Evolutionary conservation across 176 grass and related monocot species (phyloP).

Genomic region (Alopecurus myosuroides): DNA sequence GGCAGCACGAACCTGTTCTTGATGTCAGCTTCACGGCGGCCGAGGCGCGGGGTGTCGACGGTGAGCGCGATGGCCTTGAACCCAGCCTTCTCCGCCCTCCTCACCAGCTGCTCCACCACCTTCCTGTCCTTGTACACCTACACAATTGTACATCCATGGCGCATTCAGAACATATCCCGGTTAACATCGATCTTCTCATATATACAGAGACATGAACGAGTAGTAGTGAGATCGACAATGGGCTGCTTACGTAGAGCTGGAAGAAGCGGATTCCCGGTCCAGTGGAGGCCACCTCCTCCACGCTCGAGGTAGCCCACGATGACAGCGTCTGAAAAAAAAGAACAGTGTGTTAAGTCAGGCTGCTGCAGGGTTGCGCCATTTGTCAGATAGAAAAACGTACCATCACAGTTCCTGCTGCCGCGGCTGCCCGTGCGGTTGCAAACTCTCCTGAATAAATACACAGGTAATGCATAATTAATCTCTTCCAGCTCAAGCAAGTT

Average conservation of each 20-base stretch:
- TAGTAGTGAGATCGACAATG: not conserved
- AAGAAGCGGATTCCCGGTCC: slow-evolving; percentile 89
- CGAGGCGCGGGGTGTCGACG: slow-evolving; percentile 78
- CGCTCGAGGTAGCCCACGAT: slow-evolving; percentile 90
- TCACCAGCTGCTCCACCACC: slow-evolving; percentile 74
- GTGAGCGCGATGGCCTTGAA: slow-evolving; percentile 96
- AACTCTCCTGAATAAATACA: slow-evolving; percentile 58
- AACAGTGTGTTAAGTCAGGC: not conserved
- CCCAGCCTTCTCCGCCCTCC: slow-evolving; percentile 80
- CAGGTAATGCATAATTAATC: not conserved
- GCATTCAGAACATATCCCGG: not conserved
- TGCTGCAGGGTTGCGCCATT: not conserved
- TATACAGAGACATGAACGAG: not conserved
- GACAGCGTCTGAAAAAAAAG: slow-evolving; percentile 57
- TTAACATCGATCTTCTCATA: not conserved
- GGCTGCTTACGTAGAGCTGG: slow-evolving; percentile 67
- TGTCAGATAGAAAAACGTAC: slow-evolving; percentile 5
- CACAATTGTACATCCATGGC: not conserved
- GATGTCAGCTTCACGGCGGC: slow-evolving; percentile 83
- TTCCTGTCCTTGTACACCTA: slow-evolving; percentile 52
- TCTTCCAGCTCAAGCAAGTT: not conserved
- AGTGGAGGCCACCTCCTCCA: slow-evolving; percentile 86
- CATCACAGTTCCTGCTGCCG: slow-evolving; percentile 83
- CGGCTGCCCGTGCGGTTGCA: slow-evolving; percentile 80
- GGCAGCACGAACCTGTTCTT: slow-evolving; percentile 90